A percentile compares a stretch with the other conserved stretches of the same genome.
phyloP scores from a whole-genome alignment of 1,284 basidiomycete species.

The Microbotryum lychnidis-dioicae region DNA sequence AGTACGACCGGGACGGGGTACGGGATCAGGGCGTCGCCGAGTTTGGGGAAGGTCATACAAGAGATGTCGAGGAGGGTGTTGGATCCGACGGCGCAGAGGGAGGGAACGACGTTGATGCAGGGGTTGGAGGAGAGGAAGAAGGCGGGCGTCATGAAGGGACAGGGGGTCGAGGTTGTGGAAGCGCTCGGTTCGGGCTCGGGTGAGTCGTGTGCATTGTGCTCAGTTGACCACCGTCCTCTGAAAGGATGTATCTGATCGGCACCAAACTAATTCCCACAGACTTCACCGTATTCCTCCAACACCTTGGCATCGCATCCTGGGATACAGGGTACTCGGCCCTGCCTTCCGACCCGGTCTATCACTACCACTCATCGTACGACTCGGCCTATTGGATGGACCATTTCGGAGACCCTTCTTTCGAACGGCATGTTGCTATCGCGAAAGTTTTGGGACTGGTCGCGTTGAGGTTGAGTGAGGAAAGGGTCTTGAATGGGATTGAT shows the following conservation, averaged over 20 bases:
- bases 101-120: slow-evolving; percentile 2
- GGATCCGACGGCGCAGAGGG: slow-evolving; percentile 42
- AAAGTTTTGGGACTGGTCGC: slow-evolving; percentile 48
- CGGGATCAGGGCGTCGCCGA: slow-evolving; percentile 55
- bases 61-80: slow-evolving; percentile 58
- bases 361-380: slow-evolving; percentile 54
- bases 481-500: slow-evolving; percentile 40
- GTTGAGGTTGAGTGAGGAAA: slow-evolving; percentile 55
- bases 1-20: slow-evolving; percentile 57
- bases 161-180: background rate
- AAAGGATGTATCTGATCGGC: no score
- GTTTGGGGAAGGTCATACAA: slow-evolving; percentile 65
- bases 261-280: slow-evolving; percentile 39
- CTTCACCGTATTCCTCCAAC: slow-evolving; percentile 63
- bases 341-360: slow-evolving; percentile 47
- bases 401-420: slow-evolving; percentile 68
- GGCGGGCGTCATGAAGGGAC: background rate
- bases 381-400: slow-evolving; percentile 62
- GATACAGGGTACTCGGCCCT: slow-evolving; percentile 39
- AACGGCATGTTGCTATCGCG: slow-evolving; percentile 61
- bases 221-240: no score
- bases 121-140: background rate
- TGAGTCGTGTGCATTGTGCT: slow-evolving; percentile 10
- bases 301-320: slow-evolving; percentile 41
- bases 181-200: slow-evolving; percentile 23